Evolutionary conservation across 1,284 basidiomycete species (phyloP).

Genomic region (Gymnopus androsaceus): DNA sequence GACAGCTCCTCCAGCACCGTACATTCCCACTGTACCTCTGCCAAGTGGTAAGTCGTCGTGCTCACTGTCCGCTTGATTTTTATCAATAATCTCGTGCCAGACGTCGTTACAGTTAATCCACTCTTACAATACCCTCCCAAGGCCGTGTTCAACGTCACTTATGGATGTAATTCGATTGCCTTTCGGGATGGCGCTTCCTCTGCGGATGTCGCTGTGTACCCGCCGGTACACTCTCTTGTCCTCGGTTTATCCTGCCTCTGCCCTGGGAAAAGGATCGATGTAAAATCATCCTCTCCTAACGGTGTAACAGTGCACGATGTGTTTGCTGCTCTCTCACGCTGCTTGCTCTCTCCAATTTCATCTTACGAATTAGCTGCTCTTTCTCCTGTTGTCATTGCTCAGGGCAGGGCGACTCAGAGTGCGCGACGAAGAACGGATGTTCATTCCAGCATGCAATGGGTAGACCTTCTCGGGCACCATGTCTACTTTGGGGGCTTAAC

Average conservation of each 20-base stretch:
- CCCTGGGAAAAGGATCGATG: background rate
- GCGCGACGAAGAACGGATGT: background rate
- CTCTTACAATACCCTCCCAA: background rate
- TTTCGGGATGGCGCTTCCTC: conserved; percentile 1
- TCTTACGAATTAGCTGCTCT: background rate
- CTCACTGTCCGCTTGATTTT: background rate
- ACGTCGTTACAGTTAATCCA: background rate
- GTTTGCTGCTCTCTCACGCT: conserved; percentile 1
- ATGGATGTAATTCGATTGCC: background rate
- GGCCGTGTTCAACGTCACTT: conserved; percentile 3
- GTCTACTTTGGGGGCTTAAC: conserved; percentile 9
- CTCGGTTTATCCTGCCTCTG: conserved; percentile 5
- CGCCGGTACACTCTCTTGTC: background rate
- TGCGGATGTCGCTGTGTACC: background rate
- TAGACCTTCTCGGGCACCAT: background rate
- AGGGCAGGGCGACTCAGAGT: background rate
- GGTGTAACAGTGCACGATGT: conserved; percentile 10
- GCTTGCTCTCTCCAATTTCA: background rate
- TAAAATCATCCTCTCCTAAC: background rate
- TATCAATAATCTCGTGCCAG: background rate
- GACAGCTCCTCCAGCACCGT: background rate
- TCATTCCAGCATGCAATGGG: background rate
- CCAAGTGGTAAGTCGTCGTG: conserved; percentile 1
- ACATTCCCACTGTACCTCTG: background rate
- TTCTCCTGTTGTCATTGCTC: background rate